These are phyloP conservation scores for Colletotrichum melonis DNA, from an alignment of 2,329 filamentous ascomycete species.

Conservation along the genomic window DNA sequence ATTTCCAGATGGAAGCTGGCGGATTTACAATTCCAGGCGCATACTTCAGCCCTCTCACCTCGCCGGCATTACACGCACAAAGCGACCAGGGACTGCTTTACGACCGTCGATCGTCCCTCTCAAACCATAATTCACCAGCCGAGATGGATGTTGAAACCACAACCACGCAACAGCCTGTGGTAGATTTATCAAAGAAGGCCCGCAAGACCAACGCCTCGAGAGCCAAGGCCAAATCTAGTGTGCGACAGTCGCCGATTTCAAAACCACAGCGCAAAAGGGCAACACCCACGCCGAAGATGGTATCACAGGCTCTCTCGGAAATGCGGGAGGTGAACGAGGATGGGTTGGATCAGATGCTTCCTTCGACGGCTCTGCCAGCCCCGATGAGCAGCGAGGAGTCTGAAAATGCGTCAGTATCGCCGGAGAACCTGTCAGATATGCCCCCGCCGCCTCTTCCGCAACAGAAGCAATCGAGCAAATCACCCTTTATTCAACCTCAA, in stretches of 20 bases:
- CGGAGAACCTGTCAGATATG: conserved; percentile 73
- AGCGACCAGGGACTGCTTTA: conserved; percentile 61
- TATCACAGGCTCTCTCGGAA: conserved; percentile 66
- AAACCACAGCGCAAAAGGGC: conserved; percentile 72
- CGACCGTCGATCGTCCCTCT: conserved; percentile 56
- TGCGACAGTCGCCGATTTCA: conserved; percentile 79
- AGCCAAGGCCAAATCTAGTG: conserved; percentile 61
- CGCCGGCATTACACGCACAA: conserved; percentile 82
- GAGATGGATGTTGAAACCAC: conserved; percentile 66
- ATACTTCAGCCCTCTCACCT: conserved; percentile 87
- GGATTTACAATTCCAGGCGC: conserved; percentile 74
- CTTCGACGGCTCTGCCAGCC: conserved; percentile 31
- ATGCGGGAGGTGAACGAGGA: conserved; percentile 57
- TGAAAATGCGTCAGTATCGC: conserved; percentile 75
- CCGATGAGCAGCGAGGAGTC: conserved; percentile 61
- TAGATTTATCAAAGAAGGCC: conserved; percentile 63
- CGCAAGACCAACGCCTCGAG: conserved; percentile 65
- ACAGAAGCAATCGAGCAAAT: conserved; percentile 72
- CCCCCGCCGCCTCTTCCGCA: conserved; percentile 75
- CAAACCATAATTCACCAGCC: conserved; percentile 63
- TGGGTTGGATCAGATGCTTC: conserved; percentile 41
- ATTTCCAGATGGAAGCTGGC: conserved; percentile 69
- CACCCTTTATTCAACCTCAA: conserved; percentile 74
- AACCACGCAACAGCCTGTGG: conserved; percentile 51
- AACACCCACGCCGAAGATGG: conserved; percentile 64